phyloP scores from a whole-genome alignment of 2,329 filamentous ascomycete genomes.

The Aspergillus pseudoviridinutans region DNA sequence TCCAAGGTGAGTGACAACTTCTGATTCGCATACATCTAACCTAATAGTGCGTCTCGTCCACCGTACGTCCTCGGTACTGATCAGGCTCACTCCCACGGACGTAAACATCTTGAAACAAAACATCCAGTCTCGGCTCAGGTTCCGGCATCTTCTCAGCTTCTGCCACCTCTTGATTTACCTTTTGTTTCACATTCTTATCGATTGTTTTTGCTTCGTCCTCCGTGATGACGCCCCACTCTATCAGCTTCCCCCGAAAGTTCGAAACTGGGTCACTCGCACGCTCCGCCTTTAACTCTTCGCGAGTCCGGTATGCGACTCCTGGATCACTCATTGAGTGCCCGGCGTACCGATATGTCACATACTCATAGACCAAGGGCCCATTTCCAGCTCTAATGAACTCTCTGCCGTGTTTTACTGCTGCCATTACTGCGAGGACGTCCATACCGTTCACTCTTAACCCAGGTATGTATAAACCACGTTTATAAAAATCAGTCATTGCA shows the following conservation, averaged over 20 bases:
- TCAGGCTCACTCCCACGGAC: slow-evolving; percentile 76
- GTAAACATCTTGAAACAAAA: slow-evolving; percentile 93
- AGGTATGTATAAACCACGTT: slow-evolving; percentile 99
- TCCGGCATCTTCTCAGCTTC: slow-evolving; percentile 79
- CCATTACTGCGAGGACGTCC: slow-evolving; percentile 96
- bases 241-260: slow-evolving; percentile 88
- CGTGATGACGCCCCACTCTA: slow-evolving; percentile 82
- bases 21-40: background rate
- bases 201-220: slow-evolving; percentile 92
- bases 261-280: slow-evolving; percentile 89
- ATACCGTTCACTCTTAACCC: slow-evolving; percentile 99
- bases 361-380: slow-evolving; percentile 90
- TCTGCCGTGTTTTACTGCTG: slow-evolving; percentile 86
- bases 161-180: slow-evolving; percentile 82
- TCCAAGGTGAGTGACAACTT: background rate
- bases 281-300: slow-evolving; percentile 98
- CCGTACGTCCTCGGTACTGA: slow-evolving; percentile 77
- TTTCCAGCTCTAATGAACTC: slow-evolving; percentile 75
- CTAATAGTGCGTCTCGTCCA: slow-evolving; percentile 83
- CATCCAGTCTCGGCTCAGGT: slow-evolving; percentile 72
- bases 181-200: slow-evolving; percentile 81
- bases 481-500: slow-evolving; percentile 98
- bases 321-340: slow-evolving; percentile 99
- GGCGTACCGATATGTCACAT: slow-evolving; percentile 96
- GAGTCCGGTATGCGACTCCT: slow-evolving; percentile 93